Conservation (phyloP, 2,329 filamentous ascomycete genomes). For the Paraphoma sp. region DNA sequence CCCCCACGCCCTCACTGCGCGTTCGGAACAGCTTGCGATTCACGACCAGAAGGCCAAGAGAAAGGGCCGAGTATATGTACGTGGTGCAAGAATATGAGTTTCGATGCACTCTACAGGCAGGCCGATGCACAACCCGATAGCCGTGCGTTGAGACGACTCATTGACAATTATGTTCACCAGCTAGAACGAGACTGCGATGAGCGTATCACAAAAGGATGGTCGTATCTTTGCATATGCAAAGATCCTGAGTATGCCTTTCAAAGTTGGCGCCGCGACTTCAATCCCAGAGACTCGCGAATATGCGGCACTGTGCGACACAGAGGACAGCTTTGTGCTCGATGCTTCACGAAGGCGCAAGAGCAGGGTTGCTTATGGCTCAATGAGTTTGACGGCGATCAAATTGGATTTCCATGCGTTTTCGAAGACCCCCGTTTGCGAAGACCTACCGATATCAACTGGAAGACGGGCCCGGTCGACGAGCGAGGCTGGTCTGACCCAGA, state of each 20-base stretch:
- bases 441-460: slow-evolving; percentile 26
- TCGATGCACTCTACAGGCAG: slow-evolving; percentile 23
- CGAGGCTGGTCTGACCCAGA: slow-evolving; percentile 20
- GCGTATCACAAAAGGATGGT: slow-evolving; percentile 27
- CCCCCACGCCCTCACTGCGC: slow-evolving; percentile 27
- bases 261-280: slow-evolving; percentile 26
- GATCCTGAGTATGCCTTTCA: slow-evolving; percentile 25
- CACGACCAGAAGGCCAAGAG: slow-evolving; percentile 23
- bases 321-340: slow-evolving; percentile 30
- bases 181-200: slow-evolving; percentile 25
- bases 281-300: slow-evolving; percentile 23
- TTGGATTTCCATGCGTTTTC: slow-evolving; percentile 31
- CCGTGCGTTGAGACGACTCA: slow-evolving; percentile 14
- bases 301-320: slow-evolving; percentile 28
- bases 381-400: slow-evolving; percentile 28
- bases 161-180: slow-evolving; percentile 26
- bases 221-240: slow-evolving; percentile 29
- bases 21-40: slow-evolving; percentile 28
- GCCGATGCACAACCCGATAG: slow-evolving; percentile 18
- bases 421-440: slow-evolving; percentile 21
- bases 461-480: slow-evolving; percentile 23
- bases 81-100: slow-evolving; percentile 35
- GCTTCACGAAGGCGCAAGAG: slow-evolving; percentile 24
- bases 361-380: slow-evolving; percentile 26
- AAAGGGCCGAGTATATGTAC: slow-evolving; percentile 26